Conservation (phyloP, 208 protist species). For the Leishmania major region DNA sequence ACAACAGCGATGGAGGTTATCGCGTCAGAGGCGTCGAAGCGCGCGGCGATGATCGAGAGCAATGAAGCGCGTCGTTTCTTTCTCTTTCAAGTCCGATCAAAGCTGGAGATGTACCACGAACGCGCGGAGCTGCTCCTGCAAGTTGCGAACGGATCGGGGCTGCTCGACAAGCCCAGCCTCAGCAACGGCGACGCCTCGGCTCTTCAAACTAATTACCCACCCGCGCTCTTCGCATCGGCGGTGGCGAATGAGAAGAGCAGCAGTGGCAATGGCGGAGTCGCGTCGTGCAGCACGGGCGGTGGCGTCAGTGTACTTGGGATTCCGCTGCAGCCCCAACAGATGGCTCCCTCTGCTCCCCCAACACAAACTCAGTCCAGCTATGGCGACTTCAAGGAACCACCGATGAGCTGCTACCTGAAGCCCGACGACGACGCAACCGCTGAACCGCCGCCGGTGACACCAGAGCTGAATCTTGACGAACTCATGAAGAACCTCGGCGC, state of each 20-base stretch:
- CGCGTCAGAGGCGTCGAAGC: constrained; percentile 34
- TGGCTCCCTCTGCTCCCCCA: background rate
- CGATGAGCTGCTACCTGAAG: constrained; percentile 42
- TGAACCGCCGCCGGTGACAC: constrained; percentile 17
- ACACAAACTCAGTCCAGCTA: background rate
- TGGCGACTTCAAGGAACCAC: constrained; percentile 7
- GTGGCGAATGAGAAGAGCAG: constrained; percentile 6
- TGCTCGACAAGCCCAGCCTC: constrained; percentile 60
- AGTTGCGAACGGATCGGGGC: constrained; percentile 56
- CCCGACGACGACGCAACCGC: constrained; percentile 14
- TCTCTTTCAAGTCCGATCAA: constrained; percentile 61
- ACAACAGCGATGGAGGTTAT: constrained; percentile 83
- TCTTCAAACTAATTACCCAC: constrained; percentile 19
- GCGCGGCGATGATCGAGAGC: constrained; percentile 35
- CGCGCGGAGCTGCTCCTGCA: constrained; percentile 63
- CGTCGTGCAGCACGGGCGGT: background rate
- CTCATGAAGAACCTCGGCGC: constrained; percentile 40
- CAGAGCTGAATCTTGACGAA: constrained; percentile 36
- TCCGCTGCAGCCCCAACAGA: constrained; percentile 28
- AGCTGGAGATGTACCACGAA: constrained; percentile 76
- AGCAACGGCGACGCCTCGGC: constrained; percentile 17
- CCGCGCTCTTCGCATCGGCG: constrained; percentile 27
- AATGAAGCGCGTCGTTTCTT: constrained; percentile 58
- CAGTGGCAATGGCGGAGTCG: background rate
- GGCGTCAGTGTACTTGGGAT: constrained; percentile 55